Percentiles rank a stretch among this genome's conserved stretches.
Conservation (phyloP, 768 basidiomycete genomes). For the Mycena galopus region DNA sequence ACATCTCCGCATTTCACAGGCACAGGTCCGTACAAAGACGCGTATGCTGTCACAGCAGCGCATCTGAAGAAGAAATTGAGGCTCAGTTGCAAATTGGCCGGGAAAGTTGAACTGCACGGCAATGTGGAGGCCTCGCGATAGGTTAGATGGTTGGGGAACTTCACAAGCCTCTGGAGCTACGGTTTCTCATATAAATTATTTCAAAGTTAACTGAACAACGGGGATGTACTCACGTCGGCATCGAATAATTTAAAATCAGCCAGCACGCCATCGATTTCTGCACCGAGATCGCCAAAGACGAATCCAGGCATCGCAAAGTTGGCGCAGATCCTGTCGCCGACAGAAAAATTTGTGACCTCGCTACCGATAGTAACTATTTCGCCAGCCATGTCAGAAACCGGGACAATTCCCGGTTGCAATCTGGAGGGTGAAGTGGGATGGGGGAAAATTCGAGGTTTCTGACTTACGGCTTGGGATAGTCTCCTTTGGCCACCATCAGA, state of each 20-base stretch:
- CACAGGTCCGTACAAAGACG: constrained; percentile 53
- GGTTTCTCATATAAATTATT: not conserved
- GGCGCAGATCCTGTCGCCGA: constrained; percentile 44
- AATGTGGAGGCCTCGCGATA: constrained; percentile 62
- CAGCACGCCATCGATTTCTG: constrained; percentile 52
- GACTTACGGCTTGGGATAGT: constrained; percentile 14
- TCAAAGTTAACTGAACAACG: too few species aligned
- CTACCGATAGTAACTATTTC: constrained; percentile 29
- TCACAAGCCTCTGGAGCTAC: constrained; percentile 43
- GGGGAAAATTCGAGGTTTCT: not conserved
- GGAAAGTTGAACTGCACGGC: constrained; percentile 46
- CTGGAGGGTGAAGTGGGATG: not conserved
- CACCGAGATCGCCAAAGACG: constrained; percentile 51
- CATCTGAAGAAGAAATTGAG: constrained; percentile 40
- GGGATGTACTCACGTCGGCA: constrained; percentile 45
- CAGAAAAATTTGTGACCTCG: constrained; percentile 13
- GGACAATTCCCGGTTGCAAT: constrained; percentile 43
- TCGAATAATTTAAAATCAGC: constrained; percentile 54
- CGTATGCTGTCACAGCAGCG: constrained; percentile 64
- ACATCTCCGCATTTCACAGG: constrained; percentile 61
- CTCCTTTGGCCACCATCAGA: constrained; percentile 46
- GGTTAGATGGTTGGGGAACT: constrained; percentile 57
- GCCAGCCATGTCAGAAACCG: constrained; percentile 49
- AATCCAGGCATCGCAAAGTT: constrained; percentile 52
- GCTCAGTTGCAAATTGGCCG: not conserved